Percentiles rank a stretch among this genome's conserved stretches.
Evolutionary conservation across 306 rosid genomes (phyloP).

Genomic region (Cyclanthera cordifolia): DNA sequence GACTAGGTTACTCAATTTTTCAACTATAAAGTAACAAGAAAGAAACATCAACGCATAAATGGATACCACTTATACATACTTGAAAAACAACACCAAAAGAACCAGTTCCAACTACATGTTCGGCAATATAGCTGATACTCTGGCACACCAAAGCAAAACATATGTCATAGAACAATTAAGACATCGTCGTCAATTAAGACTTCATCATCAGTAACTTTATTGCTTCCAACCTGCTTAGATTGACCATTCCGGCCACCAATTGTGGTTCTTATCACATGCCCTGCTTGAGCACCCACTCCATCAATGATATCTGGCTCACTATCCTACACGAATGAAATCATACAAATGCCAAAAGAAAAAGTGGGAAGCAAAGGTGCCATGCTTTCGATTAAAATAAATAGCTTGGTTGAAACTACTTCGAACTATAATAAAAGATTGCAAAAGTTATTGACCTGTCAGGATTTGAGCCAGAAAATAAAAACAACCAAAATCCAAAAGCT

Average conservation of each 20-base stretch:
- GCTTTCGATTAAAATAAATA: not conserved
- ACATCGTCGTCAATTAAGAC: not conserved
- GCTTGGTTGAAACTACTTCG: not conserved
- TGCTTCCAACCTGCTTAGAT: constrained; percentile 61
- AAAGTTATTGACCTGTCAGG: not conserved
- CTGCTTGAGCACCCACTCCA: constrained; percentile 87
- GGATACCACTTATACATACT: constrained; percentile 29
- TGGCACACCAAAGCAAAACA: constrained; percentile 29
- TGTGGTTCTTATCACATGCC: constrained; percentile 80
- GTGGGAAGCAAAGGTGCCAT: not conserved
- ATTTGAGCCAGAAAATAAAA: not conserved
- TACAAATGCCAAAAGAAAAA: constrained; percentile 10
- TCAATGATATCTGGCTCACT: constrained; percentile 79
- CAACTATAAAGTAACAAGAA: not conserved
- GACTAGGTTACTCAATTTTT: constrained; percentile 5
- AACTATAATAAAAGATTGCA: not conserved
- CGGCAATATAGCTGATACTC: constrained; percentile 73
- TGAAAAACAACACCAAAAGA: constrained; percentile 95
- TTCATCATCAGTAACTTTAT: not conserved
- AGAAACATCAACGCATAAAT: not conserved
- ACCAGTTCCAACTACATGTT: constrained; percentile 93
- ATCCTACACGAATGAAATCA: constrained; percentile 42
- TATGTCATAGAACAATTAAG: constrained; percentile 4
- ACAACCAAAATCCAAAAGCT: constrained; percentile 14
- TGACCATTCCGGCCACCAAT: constrained; percentile 78